A percentile compares a stretch with the other conserved stretches of the same genome.
Evolutionary conservation across 805 yeast genomes (phyloP).

Genomic region (Suhomyces prunicola): DNA sequence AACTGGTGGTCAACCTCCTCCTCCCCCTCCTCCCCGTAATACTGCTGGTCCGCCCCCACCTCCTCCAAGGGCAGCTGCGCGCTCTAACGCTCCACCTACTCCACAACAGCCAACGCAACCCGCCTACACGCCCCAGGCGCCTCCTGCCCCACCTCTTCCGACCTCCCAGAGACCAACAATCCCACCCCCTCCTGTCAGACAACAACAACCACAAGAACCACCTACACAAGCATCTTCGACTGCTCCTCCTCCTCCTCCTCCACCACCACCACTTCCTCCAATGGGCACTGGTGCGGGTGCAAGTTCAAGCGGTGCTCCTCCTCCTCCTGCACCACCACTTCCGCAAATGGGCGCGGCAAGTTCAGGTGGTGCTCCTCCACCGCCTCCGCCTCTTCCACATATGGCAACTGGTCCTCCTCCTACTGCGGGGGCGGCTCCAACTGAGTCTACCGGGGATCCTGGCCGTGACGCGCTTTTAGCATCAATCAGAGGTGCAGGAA

Average conservation of each 20-base stretch:
- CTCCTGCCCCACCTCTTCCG: constrained; percentile 33
- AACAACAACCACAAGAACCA: constrained; percentile 8
- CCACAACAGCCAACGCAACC: constrained; percentile 8
- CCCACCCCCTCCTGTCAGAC: constrained; percentile 10
- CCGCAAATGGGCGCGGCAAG: neutral
- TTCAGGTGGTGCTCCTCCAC: constrained; percentile 13
- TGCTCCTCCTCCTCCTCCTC: neutral
- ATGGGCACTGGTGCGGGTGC: constrained; percentile 19
- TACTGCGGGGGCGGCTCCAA: constrained; percentile 29
- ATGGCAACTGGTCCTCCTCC: constrained; percentile 39
- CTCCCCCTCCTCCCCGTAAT: constrained; percentile 19
- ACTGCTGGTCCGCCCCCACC: constrained; percentile 34
- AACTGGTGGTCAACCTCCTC: constrained; percentile 13
- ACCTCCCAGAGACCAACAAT: constrained; percentile 28
- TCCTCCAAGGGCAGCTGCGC: constrained; percentile 16
- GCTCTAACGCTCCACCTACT: constrained; percentile 14
- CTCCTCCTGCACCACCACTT: constrained; percentile 24
- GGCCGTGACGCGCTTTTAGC: constrained; percentile 82
- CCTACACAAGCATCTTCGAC: neutral
- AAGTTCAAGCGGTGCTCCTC: constrained; percentile 7
- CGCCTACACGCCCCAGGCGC: constrained; percentile 14
- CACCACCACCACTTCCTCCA: constrained; percentile 20
- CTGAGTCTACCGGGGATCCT: constrained; percentile 40
- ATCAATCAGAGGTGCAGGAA: constrained; percentile 75
- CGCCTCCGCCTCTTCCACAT: constrained; percentile 17